Conservation (phyloP, 768 basidiomycete species). For the Rickenella mellea region DNA sequence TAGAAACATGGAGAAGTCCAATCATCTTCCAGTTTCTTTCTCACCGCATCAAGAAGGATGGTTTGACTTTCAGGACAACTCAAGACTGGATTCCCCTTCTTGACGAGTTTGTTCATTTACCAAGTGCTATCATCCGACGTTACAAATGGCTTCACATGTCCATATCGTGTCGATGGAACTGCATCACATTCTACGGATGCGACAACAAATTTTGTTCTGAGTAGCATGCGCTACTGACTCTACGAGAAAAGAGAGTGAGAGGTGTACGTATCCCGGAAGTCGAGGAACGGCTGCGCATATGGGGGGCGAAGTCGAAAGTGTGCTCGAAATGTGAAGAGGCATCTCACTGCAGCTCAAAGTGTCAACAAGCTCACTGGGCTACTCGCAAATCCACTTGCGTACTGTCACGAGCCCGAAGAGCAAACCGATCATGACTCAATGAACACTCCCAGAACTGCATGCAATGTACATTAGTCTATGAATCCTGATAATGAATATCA, state of each 20-base stretch:
- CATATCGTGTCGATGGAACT: conserved; percentile 16
- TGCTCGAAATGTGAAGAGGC: conserved; percentile 13
- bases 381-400: too few species aligned
- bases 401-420: too few species aligned
- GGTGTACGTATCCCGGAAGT: conserved; percentile 16
- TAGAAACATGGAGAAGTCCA: conserved; percentile 3
- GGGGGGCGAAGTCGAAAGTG: conserved; percentile 15
- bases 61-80: conserved; percentile 7
- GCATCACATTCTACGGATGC: conserved; percentile 18
- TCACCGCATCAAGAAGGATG: conserved; percentile 14
- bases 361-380: conserved; percentile 18
- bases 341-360: conserved; percentile 16
- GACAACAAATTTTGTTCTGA: conserved; percentile 10
- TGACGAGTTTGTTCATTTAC: conserved; percentile 11
- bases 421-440: too few species aligned
- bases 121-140: conserved; percentile 9
- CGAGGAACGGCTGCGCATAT: conserved; percentile 16
- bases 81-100: conserved; percentile 15
- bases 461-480: too few species aligned
- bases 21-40: conserved; percentile 20
- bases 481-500: too few species aligned
- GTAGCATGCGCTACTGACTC: conserved; percentile 9
- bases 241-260: conserved; percentile 11
- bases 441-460: too few species aligned
- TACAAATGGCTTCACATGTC: conserved; percentile 15